Evolutionary conservation across 148 eudicot species (phyloP), one percentile per base, ranked within the genome.

Genomic region (Vaccinium macrocarpon): DNA sequence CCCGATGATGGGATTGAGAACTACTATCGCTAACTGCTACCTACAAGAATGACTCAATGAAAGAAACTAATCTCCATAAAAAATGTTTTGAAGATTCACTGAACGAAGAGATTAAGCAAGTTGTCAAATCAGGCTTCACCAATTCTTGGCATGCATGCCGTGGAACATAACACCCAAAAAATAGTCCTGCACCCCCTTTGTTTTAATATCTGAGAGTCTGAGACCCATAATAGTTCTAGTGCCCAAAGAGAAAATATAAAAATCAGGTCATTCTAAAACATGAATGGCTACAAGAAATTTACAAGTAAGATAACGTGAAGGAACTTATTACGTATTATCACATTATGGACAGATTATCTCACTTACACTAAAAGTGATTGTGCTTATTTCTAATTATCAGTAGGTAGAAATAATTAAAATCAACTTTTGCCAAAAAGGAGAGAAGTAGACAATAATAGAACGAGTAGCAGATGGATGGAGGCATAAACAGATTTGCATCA

Each of bases 191-290:
- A 6, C 53, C 19, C 7, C 46, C 11, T 53, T 78, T 52, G 13
- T 27, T 16, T 16, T 52, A 51, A 78, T 51, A 53, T 78, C 62
- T 27, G 61, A 25, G 53, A 6, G 27, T 78, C 62, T 27, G 61
- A 25, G 29, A 6, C n/a, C 29, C 46, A 25, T 1, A 78, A 51
- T n/a, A 11, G 11, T 52, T 27, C 32, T 52, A 78, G 32, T 27
- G 9, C 81, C 81, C 53, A 78, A 13, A 25, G 62, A 78, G 57
- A 27, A 51, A 78, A 78, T 78, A n/a, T 61, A 78, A 32, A 32
- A 27, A n/a, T 77, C 1, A 14, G n/a, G 8, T 25, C 53, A 77
- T 4, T 77, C 51, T 77, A 25, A 16, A 13, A 25, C 0, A 25
- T 12, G 0, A 52, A 11, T 50, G 38, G 56, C 57, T 49, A 76